Conservation (phyloP, 306 rosid genomes). For the Astragalus membranaceus region DNA sequence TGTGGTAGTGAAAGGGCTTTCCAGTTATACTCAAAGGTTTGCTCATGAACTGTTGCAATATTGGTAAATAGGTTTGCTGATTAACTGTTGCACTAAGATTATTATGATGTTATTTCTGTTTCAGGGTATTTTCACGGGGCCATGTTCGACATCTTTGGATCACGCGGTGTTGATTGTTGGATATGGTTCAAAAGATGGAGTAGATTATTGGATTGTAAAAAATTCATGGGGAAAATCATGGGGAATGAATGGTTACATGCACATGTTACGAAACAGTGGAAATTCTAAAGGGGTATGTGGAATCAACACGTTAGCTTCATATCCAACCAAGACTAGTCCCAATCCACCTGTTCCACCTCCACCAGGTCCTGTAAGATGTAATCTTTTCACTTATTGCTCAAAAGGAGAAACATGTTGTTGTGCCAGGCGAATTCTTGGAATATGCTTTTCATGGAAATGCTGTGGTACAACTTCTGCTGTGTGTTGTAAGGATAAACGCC, state of each 20-base stretch:
- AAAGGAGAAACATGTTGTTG: constrained; percentile 86
- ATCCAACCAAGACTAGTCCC: constrained; percentile 63
- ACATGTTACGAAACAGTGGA: constrained; percentile 52
- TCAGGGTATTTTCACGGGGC: constrained; percentile 84
- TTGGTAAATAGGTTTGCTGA: not conserved
- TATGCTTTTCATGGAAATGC: constrained; percentile 71
- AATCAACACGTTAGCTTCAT: constrained; percentile 77
- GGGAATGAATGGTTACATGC: constrained; percentile 86
- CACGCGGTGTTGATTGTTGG: constrained; percentile 94
- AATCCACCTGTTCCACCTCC: constrained; percentile 81
- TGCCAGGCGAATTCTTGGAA: constrained; percentile 44
- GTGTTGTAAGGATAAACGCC: constrained; percentile 64
- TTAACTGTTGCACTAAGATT: not conserved
- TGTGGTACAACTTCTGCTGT: constrained; percentile 47
- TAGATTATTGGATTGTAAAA: constrained; percentile 84
- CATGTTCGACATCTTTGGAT: constrained; percentile 75
- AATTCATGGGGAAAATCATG: constrained; percentile 82
- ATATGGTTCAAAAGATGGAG: constrained; percentile 74
- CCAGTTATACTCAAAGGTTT: constrained; percentile 75
- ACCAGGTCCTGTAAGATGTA: constrained; percentile 64
- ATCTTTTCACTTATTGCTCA: constrained; percentile 47
- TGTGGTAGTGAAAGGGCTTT: constrained; percentile 79
- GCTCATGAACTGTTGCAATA: not conserved
- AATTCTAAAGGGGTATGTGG: constrained; percentile 70
- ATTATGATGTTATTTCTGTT: constrained; percentile 11